Evolutionary conservation across 2,329 filamentous ascomycete species (phyloP).

Genomic region (Pseudogymnoascus sp.): DNA sequence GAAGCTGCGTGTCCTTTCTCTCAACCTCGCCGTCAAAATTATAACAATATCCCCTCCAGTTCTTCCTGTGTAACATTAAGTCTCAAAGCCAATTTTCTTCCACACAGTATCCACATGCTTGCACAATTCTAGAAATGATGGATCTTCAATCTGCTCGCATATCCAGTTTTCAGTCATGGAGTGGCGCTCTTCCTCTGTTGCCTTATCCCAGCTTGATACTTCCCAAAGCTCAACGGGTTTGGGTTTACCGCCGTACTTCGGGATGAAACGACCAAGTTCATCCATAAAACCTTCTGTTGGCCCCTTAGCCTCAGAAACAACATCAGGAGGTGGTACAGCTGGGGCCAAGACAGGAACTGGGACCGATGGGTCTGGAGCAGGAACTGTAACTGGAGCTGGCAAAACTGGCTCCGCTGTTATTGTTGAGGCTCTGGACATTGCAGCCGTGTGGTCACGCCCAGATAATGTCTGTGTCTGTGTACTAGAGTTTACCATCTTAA

Average conservation of each 20-base stretch:
- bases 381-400: background rate
- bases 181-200: conserved; percentile 33
- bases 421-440: background rate
- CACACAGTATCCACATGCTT: conserved; percentile 43
- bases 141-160: conserved; percentile 40
- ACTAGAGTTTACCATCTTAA: conserved; percentile 24
- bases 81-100: conserved; percentile 40
- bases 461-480: conserved; percentile 25
- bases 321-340: background rate
- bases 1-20: conserved; percentile 50
- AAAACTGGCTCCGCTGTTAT: conserved; percentile 3
- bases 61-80: conserved; percentile 13
- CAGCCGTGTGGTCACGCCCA: conserved; percentile 16
- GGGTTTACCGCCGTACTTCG: conserved; percentile 19
- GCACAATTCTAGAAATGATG: conserved; percentile 43
- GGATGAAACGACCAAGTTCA: conserved; percentile 20
- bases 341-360: background rate
- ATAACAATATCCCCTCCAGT: background rate
- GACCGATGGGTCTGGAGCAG: background rate
- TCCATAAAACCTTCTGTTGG: conserved; percentile 18
- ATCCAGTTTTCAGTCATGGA: conserved; percentile 43
- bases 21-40: conserved; percentile 86
- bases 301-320: background rate
- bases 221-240: conserved; percentile 23
- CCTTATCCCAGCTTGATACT: conserved; percentile 20